Percentiles rank a stretch among this genome's conserved stretches.
Evolutionary conservation across 768 basidiomycete genomes (phyloP).

Genomic region (Coprinellus aureogranulatus): DNA sequence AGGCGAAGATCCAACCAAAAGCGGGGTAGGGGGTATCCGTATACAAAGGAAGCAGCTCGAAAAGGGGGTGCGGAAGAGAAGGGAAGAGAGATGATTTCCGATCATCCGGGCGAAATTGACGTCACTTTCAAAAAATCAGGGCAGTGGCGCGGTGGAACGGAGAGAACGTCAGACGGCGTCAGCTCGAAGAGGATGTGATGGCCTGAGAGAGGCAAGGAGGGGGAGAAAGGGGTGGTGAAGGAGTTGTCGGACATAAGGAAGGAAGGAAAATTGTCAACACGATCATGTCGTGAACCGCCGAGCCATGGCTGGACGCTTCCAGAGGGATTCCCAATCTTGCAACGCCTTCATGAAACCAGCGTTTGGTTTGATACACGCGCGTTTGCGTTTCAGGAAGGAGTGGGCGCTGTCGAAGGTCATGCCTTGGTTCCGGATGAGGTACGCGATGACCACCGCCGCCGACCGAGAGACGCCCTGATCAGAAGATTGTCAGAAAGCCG

Average conservation of each 20-base stretch:
- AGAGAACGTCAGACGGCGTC: too few species aligned
- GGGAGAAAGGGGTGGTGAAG: too few species aligned
- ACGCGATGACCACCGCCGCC: constrained; percentile 74
- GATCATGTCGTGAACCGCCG: constrained; percentile 21
- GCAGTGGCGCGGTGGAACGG: too few species aligned
- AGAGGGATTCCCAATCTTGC: constrained; percentile 52
- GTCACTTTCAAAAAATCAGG: neutral
- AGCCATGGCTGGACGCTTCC: constrained; percentile 14
- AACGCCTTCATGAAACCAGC: constrained; percentile 66
- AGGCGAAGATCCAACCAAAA: too few species aligned
- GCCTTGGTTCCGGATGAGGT: constrained; percentile 70
- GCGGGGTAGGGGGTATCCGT: too few species aligned
- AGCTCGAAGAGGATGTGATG: too few species aligned
- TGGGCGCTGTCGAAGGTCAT: constrained; percentile 71
- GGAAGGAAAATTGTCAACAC: neutral
- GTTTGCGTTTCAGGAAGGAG: constrained; percentile 57
- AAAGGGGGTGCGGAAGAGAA: neutral
- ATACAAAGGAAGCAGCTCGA: neutral
- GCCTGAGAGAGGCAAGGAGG: too few species aligned
- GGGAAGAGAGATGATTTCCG: neutral
- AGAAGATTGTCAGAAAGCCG: neutral
- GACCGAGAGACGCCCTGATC: constrained; percentile 74
- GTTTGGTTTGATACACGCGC: constrained; percentile 76
- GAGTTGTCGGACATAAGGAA: too few species aligned
- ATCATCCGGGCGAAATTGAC: too few species aligned